A percentile compares a stretch with the other conserved stretches of the same genome.
Conservation (phyloP, 176 grass and related monocot genomes). For the Tillandsia fasciculata region DNA sequence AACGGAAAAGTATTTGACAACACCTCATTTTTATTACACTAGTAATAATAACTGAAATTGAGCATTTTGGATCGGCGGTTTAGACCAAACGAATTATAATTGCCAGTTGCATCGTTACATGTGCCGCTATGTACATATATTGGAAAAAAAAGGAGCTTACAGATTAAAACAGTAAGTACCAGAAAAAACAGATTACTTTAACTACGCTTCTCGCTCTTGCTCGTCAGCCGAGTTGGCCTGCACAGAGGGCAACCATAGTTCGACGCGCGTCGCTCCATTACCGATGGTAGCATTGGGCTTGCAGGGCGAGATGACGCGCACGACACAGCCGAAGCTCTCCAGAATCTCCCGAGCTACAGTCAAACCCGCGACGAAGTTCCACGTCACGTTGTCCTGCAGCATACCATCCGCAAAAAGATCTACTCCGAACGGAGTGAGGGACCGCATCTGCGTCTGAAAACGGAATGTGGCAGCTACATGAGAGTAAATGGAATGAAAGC, state of each 20-base stretch:
- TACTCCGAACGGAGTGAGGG: conserved; percentile 54
- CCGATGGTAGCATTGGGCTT: conserved; percentile 36
- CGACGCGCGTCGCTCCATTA: conserved; percentile 45
- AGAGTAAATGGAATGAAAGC: background rate
- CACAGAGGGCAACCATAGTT: conserved; percentile 65
- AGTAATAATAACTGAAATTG: too few relatives aligned
- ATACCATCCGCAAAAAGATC: conserved; percentile 51
- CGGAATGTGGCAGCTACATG: background rate
- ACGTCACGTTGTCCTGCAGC: conserved; percentile 72
- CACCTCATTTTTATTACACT: too few relatives aligned
- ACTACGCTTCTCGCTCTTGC: conserved; percentile 13
- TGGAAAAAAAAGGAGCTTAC: too few relatives aligned
- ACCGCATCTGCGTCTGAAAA: conserved; percentile 54
- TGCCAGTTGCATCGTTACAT: too few relatives aligned
- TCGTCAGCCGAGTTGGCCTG: conserved; percentile 17
- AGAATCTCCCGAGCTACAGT: conserved; percentile 64
- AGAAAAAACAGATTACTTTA: background rate
- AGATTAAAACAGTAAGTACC: too few relatives aligned
- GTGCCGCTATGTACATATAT: too few relatives aligned
- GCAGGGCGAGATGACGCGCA: conserved; percentile 60
- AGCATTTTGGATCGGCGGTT: too few relatives aligned
- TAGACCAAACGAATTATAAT: too few relatives aligned
- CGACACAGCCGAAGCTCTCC: conserved; percentile 57
- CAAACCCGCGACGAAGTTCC: conserved; percentile 70
- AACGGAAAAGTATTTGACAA: too few relatives aligned